Conservation (phyloP, 1,284 basidiomycete species). For the Termitomyces sp. region DNA sequence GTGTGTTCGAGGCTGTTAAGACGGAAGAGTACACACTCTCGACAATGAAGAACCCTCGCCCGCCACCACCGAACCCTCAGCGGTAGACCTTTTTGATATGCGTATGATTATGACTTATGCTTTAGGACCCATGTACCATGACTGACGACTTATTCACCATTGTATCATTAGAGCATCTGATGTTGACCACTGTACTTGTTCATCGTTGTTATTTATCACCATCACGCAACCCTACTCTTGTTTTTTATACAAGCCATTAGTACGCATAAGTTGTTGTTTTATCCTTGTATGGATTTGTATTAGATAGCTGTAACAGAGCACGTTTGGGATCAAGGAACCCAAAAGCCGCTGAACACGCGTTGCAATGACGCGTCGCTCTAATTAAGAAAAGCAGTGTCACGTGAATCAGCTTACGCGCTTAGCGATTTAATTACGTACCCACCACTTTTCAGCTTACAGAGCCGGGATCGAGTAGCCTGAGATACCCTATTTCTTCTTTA, state of each 20-base stretch:
- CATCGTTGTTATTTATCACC: slow-evolving; percentile 1
- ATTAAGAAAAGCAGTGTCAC: slow-evolving; percentile 1
- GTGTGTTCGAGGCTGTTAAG: slow-evolving; percentile 50
- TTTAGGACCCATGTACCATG: neutral
- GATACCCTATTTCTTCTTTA: neutral
- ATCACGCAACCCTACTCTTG: neutral
- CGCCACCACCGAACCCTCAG: slow-evolving; percentile 13
- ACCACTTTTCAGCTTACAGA: neutral
- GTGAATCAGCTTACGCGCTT: slow-evolving; percentile 3
- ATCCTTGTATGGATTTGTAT: neutral
- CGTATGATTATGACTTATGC: neutral
- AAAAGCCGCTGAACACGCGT: neutral
- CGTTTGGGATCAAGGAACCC: neutral
- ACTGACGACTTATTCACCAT: slow-evolving; percentile 6
- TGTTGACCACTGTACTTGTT: slow-evolving; percentile 2
- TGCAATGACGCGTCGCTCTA: neutral
- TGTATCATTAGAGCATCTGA: slow-evolving; percentile 15
- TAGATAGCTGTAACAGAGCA: neutral
- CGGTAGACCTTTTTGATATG: neutral
- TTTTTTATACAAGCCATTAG: neutral
- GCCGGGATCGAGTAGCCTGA: neutral
- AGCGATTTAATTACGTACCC: neutral
- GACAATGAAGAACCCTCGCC: slow-evolving; percentile 16
- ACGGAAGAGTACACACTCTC: slow-evolving; percentile 16
- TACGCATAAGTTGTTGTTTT: neutral